A percentile compares a stretch with the other conserved stretches of the same genome.
Evolutionary conservation across 192 early-diverging fungal genomes (phyloP).

Genomic region (Coemansia sp.): DNA sequence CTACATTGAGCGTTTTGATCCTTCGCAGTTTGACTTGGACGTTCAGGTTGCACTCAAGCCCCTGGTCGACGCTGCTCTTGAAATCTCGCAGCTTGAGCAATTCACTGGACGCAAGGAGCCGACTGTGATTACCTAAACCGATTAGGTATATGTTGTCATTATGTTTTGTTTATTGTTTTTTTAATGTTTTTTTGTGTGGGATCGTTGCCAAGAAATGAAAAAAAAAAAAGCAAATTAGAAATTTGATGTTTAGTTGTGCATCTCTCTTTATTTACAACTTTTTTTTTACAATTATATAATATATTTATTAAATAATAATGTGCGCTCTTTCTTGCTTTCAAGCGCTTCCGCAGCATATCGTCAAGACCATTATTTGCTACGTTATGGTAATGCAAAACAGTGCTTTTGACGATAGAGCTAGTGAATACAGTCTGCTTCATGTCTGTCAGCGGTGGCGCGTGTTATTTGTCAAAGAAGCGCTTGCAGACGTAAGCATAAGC

Average conservation of each 20-base stretch:
- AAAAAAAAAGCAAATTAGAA: too few relatives aligned
- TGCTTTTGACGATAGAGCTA: neutral
- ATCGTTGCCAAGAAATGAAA: too few relatives aligned
- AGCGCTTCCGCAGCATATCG: neutral
- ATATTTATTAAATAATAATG: too few relatives aligned
- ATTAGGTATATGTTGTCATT: too few relatives aligned
- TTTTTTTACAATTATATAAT: too few relatives aligned
- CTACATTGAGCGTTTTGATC: slow-evolving; percentile 86
- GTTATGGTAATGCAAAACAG: neutral
- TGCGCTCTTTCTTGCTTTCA: neutral
- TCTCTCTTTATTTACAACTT: too few relatives aligned
- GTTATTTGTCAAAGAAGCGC: neutral
- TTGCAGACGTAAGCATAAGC: neutral
- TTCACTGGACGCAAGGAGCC: slow-evolving; percentile 87
- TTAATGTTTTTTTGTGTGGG: too few relatives aligned
- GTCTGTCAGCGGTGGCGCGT: neutral
- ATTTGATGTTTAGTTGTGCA: too few relatives aligned
- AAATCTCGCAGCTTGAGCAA: slow-evolving; percentile 72
- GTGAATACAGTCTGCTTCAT: neutral
- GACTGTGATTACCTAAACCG: slow-evolving; percentile 79
- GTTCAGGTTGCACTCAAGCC: slow-evolving; percentile 86
- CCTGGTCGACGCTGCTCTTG: slow-evolving; percentile 81
- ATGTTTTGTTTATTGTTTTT: slow-evolving; percentile 3
- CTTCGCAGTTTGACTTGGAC: slow-evolving; percentile 62
- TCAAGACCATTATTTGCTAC: neutral